phyloP scores from a whole-genome alignment of 2,329 filamentous ascomycete genomes.

The Claviceps africana region DNA sequence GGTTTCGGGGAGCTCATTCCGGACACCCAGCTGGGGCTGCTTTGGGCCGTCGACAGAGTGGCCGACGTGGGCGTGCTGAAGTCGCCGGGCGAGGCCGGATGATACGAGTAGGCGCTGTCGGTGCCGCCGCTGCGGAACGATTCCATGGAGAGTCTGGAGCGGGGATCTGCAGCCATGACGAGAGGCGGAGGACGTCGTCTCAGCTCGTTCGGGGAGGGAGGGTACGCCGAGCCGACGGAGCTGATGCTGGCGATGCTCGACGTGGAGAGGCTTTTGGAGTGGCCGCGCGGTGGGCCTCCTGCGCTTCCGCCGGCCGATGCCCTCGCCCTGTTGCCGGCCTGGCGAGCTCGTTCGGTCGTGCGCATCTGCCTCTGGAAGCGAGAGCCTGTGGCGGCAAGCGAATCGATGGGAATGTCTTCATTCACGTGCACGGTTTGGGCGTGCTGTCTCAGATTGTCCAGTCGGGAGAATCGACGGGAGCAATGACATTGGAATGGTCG shows the following conservation, averaged over 20 bases:
- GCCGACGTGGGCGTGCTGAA: slow-evolving; percentile 74
- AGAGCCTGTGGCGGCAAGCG: slow-evolving; percentile 80
- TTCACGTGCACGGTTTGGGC: slow-evolving; percentile 96
- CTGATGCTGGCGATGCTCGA: slow-evolving; percentile 71
- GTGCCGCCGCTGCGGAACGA: slow-evolving; percentile 50
- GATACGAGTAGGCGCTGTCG: slow-evolving; percentile 48
- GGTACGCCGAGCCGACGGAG: slow-evolving; percentile 52
- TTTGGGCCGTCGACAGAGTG: slow-evolving; percentile 62
- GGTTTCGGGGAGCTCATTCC: slow-evolving; percentile 60
- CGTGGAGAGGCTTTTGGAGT: slow-evolving; percentile 72
- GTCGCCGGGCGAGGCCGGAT: slow-evolving; percentile 54
- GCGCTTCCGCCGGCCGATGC: slow-evolving; percentile 66
- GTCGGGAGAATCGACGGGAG: slow-evolving; percentile 76
- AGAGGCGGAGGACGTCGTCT: slow-evolving; percentile 67
- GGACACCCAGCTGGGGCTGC: slow-evolving; percentile 62
- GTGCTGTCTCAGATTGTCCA: slow-evolving; percentile 93
- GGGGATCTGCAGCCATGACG: slow-evolving; percentile 64
- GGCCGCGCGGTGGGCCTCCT: slow-evolving; percentile 57
- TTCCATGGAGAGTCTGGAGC: slow-evolving; percentile 54
- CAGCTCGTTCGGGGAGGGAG: slow-evolving; percentile 43
- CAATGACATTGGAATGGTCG: slow-evolving; percentile 95
- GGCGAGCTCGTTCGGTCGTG: slow-evolving; percentile 62
- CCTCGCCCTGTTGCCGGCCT: slow-evolving; percentile 56
- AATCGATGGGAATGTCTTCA: slow-evolving; percentile 89
- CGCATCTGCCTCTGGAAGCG: slow-evolving; percentile 85